These are phyloP conservation scores for Sarcodon aspratus DNA, from an alignment of 768 basidiomycete genomes.

Conservation along the genomic window DNA sequence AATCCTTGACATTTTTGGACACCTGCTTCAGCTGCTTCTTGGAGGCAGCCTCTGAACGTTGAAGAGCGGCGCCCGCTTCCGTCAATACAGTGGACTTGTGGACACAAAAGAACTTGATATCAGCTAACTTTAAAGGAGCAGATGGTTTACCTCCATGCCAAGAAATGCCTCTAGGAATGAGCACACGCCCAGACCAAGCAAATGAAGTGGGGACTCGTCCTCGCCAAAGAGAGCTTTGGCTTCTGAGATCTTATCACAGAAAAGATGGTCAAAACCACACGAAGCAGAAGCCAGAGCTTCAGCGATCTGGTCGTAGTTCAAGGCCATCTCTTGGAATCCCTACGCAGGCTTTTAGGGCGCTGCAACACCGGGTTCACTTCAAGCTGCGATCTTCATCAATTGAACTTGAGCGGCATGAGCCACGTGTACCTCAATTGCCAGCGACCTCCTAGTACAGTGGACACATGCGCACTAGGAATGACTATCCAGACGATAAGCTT, in stretches of 20 bases:
- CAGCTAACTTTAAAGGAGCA: background rate
- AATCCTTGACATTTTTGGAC: conserved; percentile 20
- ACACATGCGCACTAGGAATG: conserved; percentile 8
- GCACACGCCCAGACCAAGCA: conserved; percentile 60
- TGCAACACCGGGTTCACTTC: too few relatives aligned
- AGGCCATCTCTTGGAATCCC: conserved; percentile 6
- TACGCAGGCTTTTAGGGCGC: too few relatives aligned
- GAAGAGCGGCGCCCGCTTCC: conserved; percentile 47
- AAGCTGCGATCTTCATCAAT: too few relatives aligned
- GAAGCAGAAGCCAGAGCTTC: conserved; percentile 23
- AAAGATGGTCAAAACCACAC: conserved; percentile 57
- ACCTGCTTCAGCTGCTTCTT: conserved; percentile 32
- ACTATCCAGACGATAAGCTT: conserved; percentile 17
- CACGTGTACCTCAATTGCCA: too few relatives aligned
- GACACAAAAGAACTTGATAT: background rate
- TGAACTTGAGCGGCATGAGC: too few relatives aligned
- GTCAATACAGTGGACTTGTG: conserved; percentile 45
- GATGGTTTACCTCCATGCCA: conserved; percentile 57
- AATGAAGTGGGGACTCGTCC: conserved; percentile 55
- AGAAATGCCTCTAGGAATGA: conserved; percentile 69
- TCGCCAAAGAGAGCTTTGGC: conserved; percentile 41
- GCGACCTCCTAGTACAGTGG: too few relatives aligned
- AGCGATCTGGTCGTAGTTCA: conserved; percentile 13
- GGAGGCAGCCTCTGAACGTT: conserved; percentile 48
- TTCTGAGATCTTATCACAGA: conserved; percentile 49